Evolutionary conservation across 2,329 filamentous ascomycete species (phyloP), one percentile per base, ranked within the genome.

Genomic region (Talaromyces rugulosus): DNA sequence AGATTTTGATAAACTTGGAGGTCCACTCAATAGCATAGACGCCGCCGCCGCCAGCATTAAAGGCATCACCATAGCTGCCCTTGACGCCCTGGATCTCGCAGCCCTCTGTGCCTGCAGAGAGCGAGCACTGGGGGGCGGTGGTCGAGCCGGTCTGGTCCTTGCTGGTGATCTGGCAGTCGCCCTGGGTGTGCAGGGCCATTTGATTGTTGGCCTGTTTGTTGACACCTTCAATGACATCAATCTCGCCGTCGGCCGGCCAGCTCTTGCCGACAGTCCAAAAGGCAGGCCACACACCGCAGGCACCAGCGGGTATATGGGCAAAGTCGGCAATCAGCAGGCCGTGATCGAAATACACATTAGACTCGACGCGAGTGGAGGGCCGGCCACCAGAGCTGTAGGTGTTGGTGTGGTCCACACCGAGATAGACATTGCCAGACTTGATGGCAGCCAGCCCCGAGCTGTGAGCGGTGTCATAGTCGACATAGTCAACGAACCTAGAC

Each of bases 271-370:
- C 70, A 5, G 77, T 74, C 79, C 79, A 81, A 62, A 80, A 81
- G 7, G 80, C 80, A 2, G 82, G 81, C 82, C 82, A 84, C 33
- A 76, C 80, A 54, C 79, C 82, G 62, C 82, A 84, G 52, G 76
- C 74, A 52, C 73, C 74, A 11, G 74, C 75, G 2, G 81, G 81
- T 74, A 81, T 79, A 65, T 83, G 81, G 3, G 71, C 70, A 62
- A 83, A 75, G 62, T 83, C 81, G 36, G 78, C 73, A 58, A 83
- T 74, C 58, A 82, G 75, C 30, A 83, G 69, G 2, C 79, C 80
- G 51, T 80, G 69, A 51, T 79, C 76, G 62, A 78, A 82, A 56
- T 73, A 72, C 56, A 79, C 73, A 55, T 77, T 78, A 61, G 73
- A 79, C 28, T 74, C 72, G 33, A 82, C 77, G 12, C 80, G 78